phyloP scores from a whole-genome alignment of 345 rosid genomes.

The Euphorbia pulcherrima region DNA sequence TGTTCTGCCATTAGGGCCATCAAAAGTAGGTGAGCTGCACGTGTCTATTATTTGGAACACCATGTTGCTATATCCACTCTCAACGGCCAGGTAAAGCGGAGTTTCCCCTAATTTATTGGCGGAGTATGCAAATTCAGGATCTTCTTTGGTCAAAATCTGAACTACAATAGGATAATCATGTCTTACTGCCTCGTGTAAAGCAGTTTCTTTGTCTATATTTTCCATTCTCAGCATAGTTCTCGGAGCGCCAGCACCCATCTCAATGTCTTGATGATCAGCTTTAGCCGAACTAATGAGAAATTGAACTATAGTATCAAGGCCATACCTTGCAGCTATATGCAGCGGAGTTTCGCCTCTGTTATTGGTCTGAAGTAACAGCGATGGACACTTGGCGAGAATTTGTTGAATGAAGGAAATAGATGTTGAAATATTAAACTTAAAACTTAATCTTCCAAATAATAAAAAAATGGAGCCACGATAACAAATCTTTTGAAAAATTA shows the following conservation, averaged over 20 bases:
- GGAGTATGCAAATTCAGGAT: conserved; percentile 8
- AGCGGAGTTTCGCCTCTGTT: conserved; percentile 6
- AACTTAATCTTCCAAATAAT: too few relatives aligned
- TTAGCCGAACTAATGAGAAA: background rate
- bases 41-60: background rate
- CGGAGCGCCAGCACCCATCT: background rate
- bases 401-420: background rate
- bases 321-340: conserved; percentile 14
- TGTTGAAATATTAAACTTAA: too few relatives aligned
- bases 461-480: too few relatives aligned
- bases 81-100: conserved; percentile 21
- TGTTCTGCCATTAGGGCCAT: conserved; percentile 20
- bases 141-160: background rate
- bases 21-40: background rate
- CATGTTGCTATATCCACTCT: conserved; percentile 4
- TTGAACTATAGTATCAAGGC: background rate
- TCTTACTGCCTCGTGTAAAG: conserved; percentile 21
- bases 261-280: background rate
- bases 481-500: too few relatives aligned
- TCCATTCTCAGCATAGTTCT: conserved; percentile 5
- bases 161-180: conserved; percentile 11
- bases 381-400: background rate
- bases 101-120: conserved; percentile 9
- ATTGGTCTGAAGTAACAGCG: background rate
- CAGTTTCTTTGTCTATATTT: conserved; percentile 10